A percentile compares a stretch with the other conserved stretches of the same genome.
Conservation (phyloP, 106 monocot species). For the Phalaenopsis equestris region DNA sequence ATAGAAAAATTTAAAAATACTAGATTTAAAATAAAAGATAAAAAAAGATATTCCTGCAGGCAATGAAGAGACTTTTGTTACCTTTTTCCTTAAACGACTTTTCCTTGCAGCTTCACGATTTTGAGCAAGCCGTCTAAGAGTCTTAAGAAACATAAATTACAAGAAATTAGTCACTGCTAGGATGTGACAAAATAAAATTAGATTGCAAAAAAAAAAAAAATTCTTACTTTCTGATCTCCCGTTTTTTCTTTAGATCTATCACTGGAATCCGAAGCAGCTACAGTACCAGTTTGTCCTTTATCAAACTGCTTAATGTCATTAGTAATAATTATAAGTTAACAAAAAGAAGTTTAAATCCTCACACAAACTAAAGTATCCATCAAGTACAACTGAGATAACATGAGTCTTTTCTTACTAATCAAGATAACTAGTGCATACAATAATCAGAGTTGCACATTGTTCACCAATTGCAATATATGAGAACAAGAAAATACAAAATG, state of each 20-base stretch:
- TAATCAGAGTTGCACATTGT: neutral
- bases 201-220: neutral
- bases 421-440: neutral
- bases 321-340: neutral
- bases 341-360: neutral
- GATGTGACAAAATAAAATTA: neutral
- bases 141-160: slow-evolving; percentile 2
- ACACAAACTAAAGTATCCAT: neutral
- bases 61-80: slow-evolving; percentile 6
- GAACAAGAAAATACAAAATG: slow-evolving; percentile 5
- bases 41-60: neutral
- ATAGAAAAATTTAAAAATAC: neutral
- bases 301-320: slow-evolving; percentile 32
- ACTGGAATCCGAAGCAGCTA: slow-evolving; percentile 66
- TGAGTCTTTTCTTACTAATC: neutral
- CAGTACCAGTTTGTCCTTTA: slow-evolving; percentile 20
- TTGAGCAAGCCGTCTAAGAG: slow-evolving; percentile 85
- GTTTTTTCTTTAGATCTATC: slow-evolving; percentile 60
- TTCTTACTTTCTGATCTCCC: slow-evolving; percentile 57
- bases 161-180: neutral
- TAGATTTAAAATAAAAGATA: neutral
- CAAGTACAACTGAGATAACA: neutral
- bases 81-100: slow-evolving; percentile 89
- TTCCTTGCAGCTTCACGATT: slow-evolving; percentile 99
- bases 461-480: neutral